Conservation (phyloP, 1,284 basidiomycete genomes). For the Ceratobasidium sp. region DNA sequence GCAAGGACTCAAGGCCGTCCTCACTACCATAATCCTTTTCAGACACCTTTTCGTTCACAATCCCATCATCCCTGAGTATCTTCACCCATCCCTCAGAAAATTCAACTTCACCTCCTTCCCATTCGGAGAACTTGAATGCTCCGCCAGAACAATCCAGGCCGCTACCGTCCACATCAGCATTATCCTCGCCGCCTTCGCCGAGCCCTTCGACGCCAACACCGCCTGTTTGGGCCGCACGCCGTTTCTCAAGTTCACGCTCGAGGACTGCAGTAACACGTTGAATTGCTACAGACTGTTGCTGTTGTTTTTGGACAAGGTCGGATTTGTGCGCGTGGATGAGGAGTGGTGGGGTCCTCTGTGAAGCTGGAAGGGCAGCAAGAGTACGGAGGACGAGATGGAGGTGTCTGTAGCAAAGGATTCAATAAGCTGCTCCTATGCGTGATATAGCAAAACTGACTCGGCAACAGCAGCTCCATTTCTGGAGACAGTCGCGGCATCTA, state of each 20-base stretch:
- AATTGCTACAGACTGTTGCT: slow-evolving; percentile 62
- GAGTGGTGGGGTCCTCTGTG: slow-evolving; percentile 64
- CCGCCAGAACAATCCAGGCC: slow-evolving; percentile 68
- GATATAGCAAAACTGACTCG: slow-evolving; percentile 65
- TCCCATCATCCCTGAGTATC: slow-evolving; percentile 44
- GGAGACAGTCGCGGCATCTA: slow-evolving; percentile 76
- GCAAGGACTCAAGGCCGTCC: slow-evolving; percentile 57
- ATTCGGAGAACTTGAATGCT: slow-evolving; percentile 71
- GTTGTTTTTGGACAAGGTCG: slow-evolving; percentile 63
- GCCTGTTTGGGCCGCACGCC: slow-evolving; percentile 64
- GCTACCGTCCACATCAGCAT: slow-evolving; percentile 59
- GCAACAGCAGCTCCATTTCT: slow-evolving; percentile 74
- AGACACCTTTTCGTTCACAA: slow-evolving; percentile 33
- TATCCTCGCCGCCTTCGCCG: slow-evolving; percentile 58
- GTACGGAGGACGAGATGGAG: slow-evolving; percentile 72
- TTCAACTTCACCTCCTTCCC: slow-evolving; percentile 77
- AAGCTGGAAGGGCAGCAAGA: slow-evolving; percentile 73
- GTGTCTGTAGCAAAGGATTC: slow-evolving; percentile 57
- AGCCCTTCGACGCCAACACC: slow-evolving; percentile 74
- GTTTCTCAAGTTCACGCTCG: slow-evolving; percentile 80
- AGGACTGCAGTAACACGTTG: slow-evolving; percentile 74
- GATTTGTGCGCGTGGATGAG: slow-evolving; percentile 76
- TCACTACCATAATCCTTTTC: slow-evolving; percentile 48
- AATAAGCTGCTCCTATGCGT: neutral
- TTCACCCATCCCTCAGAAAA: slow-evolving; percentile 68